Base-by-base conservation (phyloP, 176 grass and related monocot species). In the Juncus effusus region DNA sequence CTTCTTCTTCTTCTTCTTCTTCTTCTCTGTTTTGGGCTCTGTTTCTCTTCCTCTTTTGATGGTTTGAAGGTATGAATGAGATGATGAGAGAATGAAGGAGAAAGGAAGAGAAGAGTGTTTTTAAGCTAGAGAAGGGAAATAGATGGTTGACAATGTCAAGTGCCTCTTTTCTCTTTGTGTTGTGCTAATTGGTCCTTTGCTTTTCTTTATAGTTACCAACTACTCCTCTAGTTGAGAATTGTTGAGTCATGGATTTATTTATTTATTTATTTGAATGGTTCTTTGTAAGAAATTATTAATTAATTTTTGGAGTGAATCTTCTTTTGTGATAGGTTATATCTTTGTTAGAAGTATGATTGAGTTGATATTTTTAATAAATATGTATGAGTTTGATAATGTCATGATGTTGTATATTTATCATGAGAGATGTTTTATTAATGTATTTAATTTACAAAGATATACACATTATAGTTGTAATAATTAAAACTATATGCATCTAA, bases 111-210 rank as follows among this genome's bases (percentile, higher is more conserved):
- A 59, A 54, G 56, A 16, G 11, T 42, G 67, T 71, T n/a, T 7
- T 59, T 59, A 47, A 59, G 54, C 54, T 72, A 59, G 69, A 72
- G 15, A 45, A 72, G 36, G 54, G 53, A 58, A 72, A 72, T 14
- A 16, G 54, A 60, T 71, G 54, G 69, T 72, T 72, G 69, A 72
- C 69, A 58, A 59, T 59, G 53, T 56, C 13, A 37, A 56, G 16
- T 58, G 14, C 36, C 45, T 54, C 39, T 70, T 57, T 55, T 2
- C n/a, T 70, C 40, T 3, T 38, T 69, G 40, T 71, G 12, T 71
- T 42, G 4, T 12, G 5, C 52, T 58, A 59, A 35, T 44, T 72
- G 35, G 7, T 19, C 54, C 6, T 4, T 45, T 42, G 38, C 13
- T 72, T 58, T 71, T 58, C 28, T n/a, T 19, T 15, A 72, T 58